Conservation (phyloP, 2,329 filamentous ascomycete species). For the Claviceps sp. region DNA sequence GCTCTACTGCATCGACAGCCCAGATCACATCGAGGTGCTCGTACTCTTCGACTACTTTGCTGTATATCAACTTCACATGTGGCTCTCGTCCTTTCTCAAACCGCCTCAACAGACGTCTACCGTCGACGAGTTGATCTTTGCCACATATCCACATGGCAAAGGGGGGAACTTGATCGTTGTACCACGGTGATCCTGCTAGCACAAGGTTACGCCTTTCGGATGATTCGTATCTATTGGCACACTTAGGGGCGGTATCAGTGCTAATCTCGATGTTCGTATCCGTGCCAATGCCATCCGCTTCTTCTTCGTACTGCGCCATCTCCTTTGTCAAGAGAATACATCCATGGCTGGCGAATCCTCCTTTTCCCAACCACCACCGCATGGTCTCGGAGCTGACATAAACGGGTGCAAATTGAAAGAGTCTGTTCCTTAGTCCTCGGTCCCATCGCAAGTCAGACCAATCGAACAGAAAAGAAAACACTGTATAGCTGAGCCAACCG, state of each 20-base stretch:
- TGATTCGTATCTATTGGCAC: neutral
- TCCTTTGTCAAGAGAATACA: conserved; percentile 76
- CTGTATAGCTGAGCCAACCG: conserved; percentile 70
- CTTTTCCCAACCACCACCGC: conserved; percentile 87
- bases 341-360: conserved; percentile 67
- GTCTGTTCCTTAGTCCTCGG: conserved; percentile 57
- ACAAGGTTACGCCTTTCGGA: conserved; percentile 13
- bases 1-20: conserved; percentile 77
- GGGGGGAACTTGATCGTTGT: conserved; percentile 62
- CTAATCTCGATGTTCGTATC: neutral
- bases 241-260: neutral
- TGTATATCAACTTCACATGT: conserved; percentile 65
- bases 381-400: conserved; percentile 84
- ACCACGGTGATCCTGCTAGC: conserved; percentile 56
- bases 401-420: conserved; percentile 87
- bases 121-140: conserved; percentile 74
- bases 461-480: conserved; percentile 80
- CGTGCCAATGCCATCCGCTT: conserved; percentile 35
- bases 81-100: conserved; percentile 71
- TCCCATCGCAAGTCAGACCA: conserved; percentile 86
- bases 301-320: conserved; percentile 48
- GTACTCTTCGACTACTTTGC: conserved; percentile 72
- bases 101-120: conserved; percentile 55
- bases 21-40: conserved; percentile 93
- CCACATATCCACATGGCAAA: conserved; percentile 84